Base-by-base conservation (phyloP, 441 rosid genomes). In the Erodium texanum region DNA sequence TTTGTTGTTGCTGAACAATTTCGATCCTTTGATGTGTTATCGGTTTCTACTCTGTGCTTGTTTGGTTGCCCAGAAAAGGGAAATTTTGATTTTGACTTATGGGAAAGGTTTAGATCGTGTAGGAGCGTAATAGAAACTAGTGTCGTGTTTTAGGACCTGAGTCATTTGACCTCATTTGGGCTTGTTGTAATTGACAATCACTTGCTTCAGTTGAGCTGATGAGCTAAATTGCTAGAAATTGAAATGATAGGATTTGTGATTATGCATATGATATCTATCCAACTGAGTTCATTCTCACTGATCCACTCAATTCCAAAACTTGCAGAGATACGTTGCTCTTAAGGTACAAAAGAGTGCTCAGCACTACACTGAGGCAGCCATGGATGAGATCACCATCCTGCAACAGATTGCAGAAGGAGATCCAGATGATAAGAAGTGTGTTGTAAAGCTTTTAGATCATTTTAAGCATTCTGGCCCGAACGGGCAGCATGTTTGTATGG, bases 381-480 rank as follows among this genome's bases (percentile, higher is more conserved):
- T 86, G 90, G 93, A 88, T 32, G 93, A 88, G 89, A 81, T 88
- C 18, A 88, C 83, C 69, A 86, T 88, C 62, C 73, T 88, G 66
- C 79, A 79, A 68, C 93, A 86, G 85, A 82, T 83, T 5, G 85
- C 87, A 0, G 90, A 88, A 70, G 85, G 90, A 45, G 93, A 86
- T 20, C 69, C 72, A 0, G 84, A 75, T 38, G 84, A 86, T 52
- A 86, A 78, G 23, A 88, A 84, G 71, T 86, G 83, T 64, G 90
- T 88, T 43, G 93, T 88, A 68, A 88, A 86, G 85, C 90, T 88
- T 68, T 76, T 88, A 69, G 93, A 88, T 80, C 89, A 88, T 75
- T 88, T 88, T 83, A 88, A 88, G 87, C 93, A 88, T 68, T 78
- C 84, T 0, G 93, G 93, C 34, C 90, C 90, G 24, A 88, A 86